phyloP scores from a whole-genome alignment of 163 green algal genomes.

The Chlorella variabilis region DNA sequence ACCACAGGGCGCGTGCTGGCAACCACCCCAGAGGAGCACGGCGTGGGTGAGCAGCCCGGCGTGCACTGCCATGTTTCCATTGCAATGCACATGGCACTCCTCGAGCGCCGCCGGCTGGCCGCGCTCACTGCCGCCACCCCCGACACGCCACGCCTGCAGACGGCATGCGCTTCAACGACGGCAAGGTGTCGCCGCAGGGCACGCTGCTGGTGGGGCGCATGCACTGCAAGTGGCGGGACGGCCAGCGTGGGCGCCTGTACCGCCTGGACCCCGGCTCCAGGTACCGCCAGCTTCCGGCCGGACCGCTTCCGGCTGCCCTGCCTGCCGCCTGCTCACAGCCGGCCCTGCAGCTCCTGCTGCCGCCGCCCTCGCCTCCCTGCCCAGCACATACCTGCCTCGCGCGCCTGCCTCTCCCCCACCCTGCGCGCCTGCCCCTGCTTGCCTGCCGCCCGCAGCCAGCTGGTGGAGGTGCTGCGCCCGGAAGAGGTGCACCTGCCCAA shows the following conservation, averaged over 20 bases:
- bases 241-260: slow-evolving; percentile 56
- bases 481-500: slow-evolving; percentile 54
- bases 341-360: no score
- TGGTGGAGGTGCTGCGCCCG: slow-evolving; percentile 17
- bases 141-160: slow-evolving; percentile 5
- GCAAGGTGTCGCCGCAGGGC: slow-evolving; percentile 57
- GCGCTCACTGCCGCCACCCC: neutral
- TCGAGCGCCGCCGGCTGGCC: no score
- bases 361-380: no score
- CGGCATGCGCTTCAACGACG: slow-evolving; percentile 61
- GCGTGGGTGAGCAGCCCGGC: slow-evolving; percentile 3
- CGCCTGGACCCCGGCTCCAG: slow-evolving; percentile 45
- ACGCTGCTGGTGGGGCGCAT: slow-evolving; percentile 60
- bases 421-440: neutral
- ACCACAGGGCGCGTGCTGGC: slow-evolving; percentile 25
- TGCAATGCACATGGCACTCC: no score
- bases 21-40: slow-evolving; percentile 31
- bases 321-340: no score
- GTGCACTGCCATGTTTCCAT: no score
- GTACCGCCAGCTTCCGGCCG: no score
- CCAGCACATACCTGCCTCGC: no score
- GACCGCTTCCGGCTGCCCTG: no score
- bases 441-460: neutral
- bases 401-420: no score
- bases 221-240: slow-evolving; percentile 57